Evolutionary conservation across 2,329 filamentous ascomycete genomes (phyloP).

Genomic region (Beauveria brongniartii): DNA sequence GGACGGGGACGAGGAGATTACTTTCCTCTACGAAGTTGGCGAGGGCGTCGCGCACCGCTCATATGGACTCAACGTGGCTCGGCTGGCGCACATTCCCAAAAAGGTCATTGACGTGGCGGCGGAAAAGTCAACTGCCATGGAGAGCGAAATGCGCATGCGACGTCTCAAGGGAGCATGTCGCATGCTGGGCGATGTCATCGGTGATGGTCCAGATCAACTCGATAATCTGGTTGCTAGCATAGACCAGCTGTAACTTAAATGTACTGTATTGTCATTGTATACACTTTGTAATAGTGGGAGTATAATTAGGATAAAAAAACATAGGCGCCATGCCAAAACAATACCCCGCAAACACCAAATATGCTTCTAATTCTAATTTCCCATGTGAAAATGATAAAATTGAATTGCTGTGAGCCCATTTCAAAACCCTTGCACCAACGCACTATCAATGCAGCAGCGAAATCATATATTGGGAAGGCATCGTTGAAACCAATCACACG

Average conservation of each 20-base stretch:
- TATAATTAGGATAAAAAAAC: neutral
- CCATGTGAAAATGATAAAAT: neutral
- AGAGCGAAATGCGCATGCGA: constrained; percentile 60
- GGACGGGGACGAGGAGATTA: constrained; percentile 66
- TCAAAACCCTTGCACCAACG: neutral
- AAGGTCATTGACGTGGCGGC: constrained; percentile 71
- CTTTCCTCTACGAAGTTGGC: constrained; percentile 87
- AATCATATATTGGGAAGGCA: neutral
- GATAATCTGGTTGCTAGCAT: constrained; percentile 47
- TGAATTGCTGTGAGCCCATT: neutral
- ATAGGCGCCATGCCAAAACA: neutral
- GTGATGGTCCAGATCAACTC: constrained; percentile 32
- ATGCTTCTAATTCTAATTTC: neutral
- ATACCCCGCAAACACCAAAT: constrained; percentile 5
- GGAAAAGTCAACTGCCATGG: constrained; percentile 72
- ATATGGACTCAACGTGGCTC: constrained; percentile 89
- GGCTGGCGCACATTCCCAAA: constrained; percentile 72
- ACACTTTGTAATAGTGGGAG: constrained; percentile 3
- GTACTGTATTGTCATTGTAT: constrained; percentile 6
- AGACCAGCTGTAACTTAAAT: constrained; percentile 44
- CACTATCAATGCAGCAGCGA: neutral
- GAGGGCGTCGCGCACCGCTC: constrained; percentile 89
- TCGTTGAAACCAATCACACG: neutral
- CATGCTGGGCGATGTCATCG: constrained; percentile 35
- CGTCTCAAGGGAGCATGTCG: constrained; percentile 45